Conservation (phyloP, 73 alveolate genomes). For the Paramecium biaurelia region DNA sequence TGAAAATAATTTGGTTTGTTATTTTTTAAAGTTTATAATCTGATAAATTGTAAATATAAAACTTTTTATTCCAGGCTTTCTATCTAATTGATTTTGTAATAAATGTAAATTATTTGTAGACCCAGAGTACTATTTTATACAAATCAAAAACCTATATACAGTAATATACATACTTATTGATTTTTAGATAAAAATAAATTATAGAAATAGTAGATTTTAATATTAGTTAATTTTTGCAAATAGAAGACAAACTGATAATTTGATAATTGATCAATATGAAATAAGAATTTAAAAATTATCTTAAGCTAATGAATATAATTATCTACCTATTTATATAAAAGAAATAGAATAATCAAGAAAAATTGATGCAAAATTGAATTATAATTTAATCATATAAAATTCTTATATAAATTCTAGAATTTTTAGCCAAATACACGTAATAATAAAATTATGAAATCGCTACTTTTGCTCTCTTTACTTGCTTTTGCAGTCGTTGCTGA, state of each 20-base stretch:
- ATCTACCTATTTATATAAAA: neutral
- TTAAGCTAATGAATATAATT: neutral
- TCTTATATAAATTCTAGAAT: neutral
- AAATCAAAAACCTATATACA: no score
- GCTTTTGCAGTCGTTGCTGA: conserved; percentile 35
- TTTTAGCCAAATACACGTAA: neutral
- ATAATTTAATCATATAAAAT: neutral
- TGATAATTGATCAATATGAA: neutral
- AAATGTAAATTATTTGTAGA: no score
- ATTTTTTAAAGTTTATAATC: no score
- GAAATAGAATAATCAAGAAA: neutral
- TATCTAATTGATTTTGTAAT: no score
- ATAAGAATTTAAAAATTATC: neutral
- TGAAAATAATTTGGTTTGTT: no score
- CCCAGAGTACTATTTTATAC: no score
- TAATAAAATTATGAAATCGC: conserved; percentile 25
- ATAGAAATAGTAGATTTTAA: no score
- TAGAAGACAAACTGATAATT: neutral
- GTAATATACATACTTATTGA: no score
- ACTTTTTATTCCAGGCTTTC: no score
- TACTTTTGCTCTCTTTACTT: conserved; percentile 17
- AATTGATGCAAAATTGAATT: neutral
- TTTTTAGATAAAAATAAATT: no score
- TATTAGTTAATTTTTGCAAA: no score
- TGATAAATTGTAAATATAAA: no score